These are phyloP conservation scores for Carex arenaria DNA, from an alignment of 202 grass and related monocot genomes.

Conservation along the genomic window DNA sequence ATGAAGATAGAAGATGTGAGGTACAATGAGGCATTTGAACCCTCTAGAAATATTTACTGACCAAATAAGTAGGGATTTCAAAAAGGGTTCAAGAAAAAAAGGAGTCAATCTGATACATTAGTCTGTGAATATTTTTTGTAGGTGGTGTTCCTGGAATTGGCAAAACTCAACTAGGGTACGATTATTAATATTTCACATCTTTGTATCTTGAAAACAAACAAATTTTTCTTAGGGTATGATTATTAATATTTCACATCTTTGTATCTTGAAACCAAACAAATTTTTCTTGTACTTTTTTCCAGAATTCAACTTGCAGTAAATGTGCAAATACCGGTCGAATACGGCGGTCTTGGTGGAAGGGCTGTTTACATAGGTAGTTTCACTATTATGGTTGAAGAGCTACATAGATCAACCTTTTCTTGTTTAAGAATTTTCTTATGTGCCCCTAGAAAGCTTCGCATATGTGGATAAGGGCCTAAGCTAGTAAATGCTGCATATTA, in stretches of 20 bases:
- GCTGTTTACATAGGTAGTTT: conserved; percentile 87
- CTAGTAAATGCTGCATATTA: not conserved
- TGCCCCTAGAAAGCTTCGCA: not conserved
- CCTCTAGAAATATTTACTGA: not conserved
- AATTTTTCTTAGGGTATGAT: conserved; percentile 49
- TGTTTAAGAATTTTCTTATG: not conserved
- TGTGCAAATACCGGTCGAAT: conserved; percentile 81
- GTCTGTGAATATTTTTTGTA: conserved; percentile 37
- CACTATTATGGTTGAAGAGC: not conserved
- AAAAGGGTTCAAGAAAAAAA: not conserved
- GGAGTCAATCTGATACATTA: not conserved
- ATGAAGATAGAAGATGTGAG: too few species aligned
- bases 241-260: not conserved
- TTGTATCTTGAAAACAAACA: not conserved
- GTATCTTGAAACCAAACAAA: not conserved
- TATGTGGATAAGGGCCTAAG: not conserved
- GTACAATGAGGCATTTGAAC: too few species aligned
- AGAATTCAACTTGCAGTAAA: conserved; percentile 97
- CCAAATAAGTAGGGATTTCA: not conserved
- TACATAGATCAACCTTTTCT: not conserved
- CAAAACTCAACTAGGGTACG: conserved; percentile 98
- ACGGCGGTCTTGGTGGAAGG: conserved; percentile 77
- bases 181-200: not conserved
- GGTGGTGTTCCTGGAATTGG: conserved; percentile 94
- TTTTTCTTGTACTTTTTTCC: conserved; percentile 25